Conservation (phyloP, 768 basidiomycete species). For the Boletus coccyginus region DNA sequence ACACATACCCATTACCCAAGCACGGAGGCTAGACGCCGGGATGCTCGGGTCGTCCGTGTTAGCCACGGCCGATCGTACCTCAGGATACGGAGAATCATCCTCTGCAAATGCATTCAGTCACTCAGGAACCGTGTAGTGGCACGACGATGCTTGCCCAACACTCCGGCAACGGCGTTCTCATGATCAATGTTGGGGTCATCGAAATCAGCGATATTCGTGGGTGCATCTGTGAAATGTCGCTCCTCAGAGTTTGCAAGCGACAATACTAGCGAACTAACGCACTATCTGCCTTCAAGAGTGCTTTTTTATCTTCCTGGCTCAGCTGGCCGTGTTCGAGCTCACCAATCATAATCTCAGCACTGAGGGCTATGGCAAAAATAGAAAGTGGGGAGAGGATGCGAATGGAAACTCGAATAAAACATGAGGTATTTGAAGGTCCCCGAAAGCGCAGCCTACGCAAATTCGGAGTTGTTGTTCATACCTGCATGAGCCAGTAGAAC, state of each 20-base stretch:
- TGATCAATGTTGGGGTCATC: conserved; percentile 39
- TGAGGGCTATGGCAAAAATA: no score
- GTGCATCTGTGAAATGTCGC: not conserved
- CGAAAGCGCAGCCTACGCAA: no score
- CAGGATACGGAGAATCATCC: conserved; percentile 84
- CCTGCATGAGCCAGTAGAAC: no score
- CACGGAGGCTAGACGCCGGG: conserved; percentile 56
- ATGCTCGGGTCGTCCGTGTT: conserved; percentile 70
- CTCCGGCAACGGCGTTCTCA: conserved; percentile 10
- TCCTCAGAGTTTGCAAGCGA: not conserved
- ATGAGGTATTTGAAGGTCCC: not conserved
- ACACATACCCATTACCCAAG: conserved; percentile 52
- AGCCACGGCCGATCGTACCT: conserved; percentile 74
- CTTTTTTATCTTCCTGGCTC: not conserved
- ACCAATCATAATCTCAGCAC: not conserved
- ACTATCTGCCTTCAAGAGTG: not conserved
- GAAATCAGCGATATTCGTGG: conserved; percentile 20
- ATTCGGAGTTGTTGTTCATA: no score
- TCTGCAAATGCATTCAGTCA: conserved; percentile 31
- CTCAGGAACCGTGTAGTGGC: not conserved
- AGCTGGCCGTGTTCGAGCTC: not conserved
- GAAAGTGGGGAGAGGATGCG: not conserved
- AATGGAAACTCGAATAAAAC: not conserved
- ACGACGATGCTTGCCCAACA: conserved; percentile 14
- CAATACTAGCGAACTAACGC: not conserved